Base-by-base conservation (phyloP, 768 basidiomycete species). In the Pleurotus salmoneostramineus region DNA sequence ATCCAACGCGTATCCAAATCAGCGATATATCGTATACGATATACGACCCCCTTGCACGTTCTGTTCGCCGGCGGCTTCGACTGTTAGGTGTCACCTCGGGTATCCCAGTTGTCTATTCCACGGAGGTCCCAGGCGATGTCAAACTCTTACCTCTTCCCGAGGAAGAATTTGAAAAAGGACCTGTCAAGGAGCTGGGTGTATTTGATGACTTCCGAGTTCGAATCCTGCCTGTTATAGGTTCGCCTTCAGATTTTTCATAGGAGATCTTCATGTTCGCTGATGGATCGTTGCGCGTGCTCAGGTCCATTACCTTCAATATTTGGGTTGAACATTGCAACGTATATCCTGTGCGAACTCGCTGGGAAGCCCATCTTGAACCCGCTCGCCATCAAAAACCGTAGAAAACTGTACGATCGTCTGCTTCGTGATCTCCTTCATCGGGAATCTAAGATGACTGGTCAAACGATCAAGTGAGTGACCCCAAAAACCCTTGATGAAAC, bases 1-100 rank as follows among this genome's bases (percentile, higher is more conserved):
- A 99, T 70, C 95, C 97, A 0, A 96, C 95, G 1, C 84, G 94
- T 42, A 83, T 99, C 27, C 95, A 98, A 71, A 97, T 98, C 57
- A 89, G 88, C 61, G 96, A 98, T 72, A 93, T 98, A 63, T 94
- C 95, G 2, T 77, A 78, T 58, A 98, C 97, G 0, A 81, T 92
- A 42, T 96, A 98, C 66, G 97, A 98, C 70, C 95, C 95, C 3
- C 83, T 99, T 14, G 97, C 97, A 21, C 88, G 95, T 58, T 83
- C 91, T 17, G 95, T 98, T 31, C 84, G 97, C 3, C 79, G 87
- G 31, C 83, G 90, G 48, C 78, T 93, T 27, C 88, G 88, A 50
- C 68, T 80, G 12, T 74, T 78, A 27, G 85, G 84, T n/a, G 77
- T 85, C 37, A 65, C 79, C 15, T 83, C 80, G 31, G 84, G 87